These are phyloP conservation scores for Buxus sempervirens DNA, from an alignment of 164 flowering plant species.

Conservation along the genomic window DNA sequence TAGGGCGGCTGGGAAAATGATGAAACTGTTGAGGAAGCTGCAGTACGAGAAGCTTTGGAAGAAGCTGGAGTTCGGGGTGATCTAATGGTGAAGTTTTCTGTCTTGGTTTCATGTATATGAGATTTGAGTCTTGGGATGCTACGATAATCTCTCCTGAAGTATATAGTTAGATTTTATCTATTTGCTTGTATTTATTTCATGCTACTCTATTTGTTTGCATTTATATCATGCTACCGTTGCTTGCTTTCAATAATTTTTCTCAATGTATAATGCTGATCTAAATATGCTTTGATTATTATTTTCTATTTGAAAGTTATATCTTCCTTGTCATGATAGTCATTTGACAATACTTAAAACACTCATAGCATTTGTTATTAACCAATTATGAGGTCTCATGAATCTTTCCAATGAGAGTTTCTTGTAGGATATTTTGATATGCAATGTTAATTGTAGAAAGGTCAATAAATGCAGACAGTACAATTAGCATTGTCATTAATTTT, in stretches of 20 bases:
- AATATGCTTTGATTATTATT: too few relatives aligned
- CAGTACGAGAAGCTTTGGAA: constrained; percentile 76
- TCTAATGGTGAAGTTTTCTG: constrained; percentile 44
- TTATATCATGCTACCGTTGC: too few relatives aligned
- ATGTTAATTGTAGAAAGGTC: neutral
- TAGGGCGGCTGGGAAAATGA: constrained; percentile 98
- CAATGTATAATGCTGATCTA: too few relatives aligned
- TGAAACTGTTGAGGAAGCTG: constrained; percentile 87
- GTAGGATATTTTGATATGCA: neutral
- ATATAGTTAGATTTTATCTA: neutral
- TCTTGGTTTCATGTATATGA: constrained; percentile 2
- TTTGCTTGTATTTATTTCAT: too few relatives aligned
- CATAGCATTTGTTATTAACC: too few relatives aligned
- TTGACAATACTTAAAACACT: too few relatives aligned
- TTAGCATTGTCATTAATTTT: neutral
- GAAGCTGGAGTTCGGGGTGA: constrained; percentile 94
- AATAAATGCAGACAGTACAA: neutral
- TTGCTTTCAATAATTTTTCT: too few relatives aligned
- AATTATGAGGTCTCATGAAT: neutral
- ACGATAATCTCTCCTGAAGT: neutral
- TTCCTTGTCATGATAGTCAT: too few relatives aligned
- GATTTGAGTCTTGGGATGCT: neutral
- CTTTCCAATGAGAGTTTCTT: neutral
- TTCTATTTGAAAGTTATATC: too few relatives aligned
- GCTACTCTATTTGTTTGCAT: too few relatives aligned